Evolutionary conservation across 2,329 filamentous ascomycete genomes (phyloP).

Genomic region (Alternaria infectoria): DNA sequence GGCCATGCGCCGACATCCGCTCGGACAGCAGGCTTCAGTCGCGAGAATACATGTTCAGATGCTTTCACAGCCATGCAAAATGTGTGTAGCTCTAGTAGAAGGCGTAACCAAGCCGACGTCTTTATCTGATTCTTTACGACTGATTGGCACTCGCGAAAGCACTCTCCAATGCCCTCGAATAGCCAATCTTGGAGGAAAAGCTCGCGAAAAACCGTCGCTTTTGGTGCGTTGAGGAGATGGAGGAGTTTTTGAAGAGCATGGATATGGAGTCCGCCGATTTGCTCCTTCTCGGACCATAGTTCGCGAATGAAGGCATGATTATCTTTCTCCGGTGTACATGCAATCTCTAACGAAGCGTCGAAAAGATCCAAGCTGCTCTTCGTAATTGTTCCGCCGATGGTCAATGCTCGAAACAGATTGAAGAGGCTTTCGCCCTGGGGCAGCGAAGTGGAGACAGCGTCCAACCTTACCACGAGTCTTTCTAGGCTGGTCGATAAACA

Average conservation of each 20-base stretch:
- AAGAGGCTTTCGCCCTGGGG: slow-evolving; percentile 9
- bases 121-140: slow-evolving; percentile 27
- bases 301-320: slow-evolving; percentile 18
- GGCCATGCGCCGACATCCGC: background rate
- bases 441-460: background rate
- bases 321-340: slow-evolving; percentile 8
- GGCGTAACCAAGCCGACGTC: slow-evolving; percentile 21
- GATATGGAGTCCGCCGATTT: slow-evolving; percentile 28
- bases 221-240: slow-evolving; percentile 15
- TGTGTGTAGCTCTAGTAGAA: slow-evolving; percentile 26
- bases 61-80: slow-evolving; percentile 26
- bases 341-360: slow-evolving; percentile 25
- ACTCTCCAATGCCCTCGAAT: slow-evolving; percentile 29
- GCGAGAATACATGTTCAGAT: slow-evolving; percentile 17
- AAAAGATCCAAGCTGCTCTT: slow-evolving; percentile 28
- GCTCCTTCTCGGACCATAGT: slow-evolving; percentile 11
- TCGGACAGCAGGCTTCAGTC: background rate
- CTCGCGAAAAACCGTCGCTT: slow-evolving; percentile 18
- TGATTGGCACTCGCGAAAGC: slow-evolving; percentile 29
- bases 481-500: slow-evolving; percentile 25
- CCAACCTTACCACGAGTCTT: slow-evolving; percentile 14
- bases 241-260: slow-evolving; percentile 25
- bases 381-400: slow-evolving; percentile 24
- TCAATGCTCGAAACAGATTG: slow-evolving; percentile 27
- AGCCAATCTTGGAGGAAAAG: slow-evolving; percentile 26